Conservation (phyloP, 1,139 yeast species). For the Kodamaea ohmeri region DNA sequence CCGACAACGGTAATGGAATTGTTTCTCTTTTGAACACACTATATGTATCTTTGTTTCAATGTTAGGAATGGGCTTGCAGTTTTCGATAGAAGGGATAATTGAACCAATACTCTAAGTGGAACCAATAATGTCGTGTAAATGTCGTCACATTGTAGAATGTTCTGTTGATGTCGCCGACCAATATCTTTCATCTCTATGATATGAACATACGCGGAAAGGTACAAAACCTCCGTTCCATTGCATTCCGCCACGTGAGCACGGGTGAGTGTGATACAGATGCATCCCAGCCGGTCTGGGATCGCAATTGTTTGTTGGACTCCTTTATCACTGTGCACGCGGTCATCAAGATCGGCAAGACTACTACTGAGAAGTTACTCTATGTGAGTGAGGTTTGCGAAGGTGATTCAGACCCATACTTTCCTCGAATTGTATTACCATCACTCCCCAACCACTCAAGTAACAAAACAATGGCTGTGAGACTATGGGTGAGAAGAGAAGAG, state of each 20-base stretch:
- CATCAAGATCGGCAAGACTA: background rate
- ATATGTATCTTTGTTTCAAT: too few species aligned
- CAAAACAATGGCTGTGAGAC: constrained; percentile 10
- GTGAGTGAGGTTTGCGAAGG: constrained; percentile 33
- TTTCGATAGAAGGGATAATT: too few species aligned
- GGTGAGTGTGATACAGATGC: constrained; percentile 1
- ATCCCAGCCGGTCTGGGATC: constrained; percentile 6
- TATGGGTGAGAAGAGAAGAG: constrained; percentile 8
- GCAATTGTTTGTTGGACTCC: constrained; percentile 22
- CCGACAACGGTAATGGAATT: background rate
- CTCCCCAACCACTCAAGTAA: constrained; percentile 12
- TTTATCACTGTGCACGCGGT: constrained; percentile 29
- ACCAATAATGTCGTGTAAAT: too few species aligned
- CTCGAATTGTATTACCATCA: constrained; percentile 27
- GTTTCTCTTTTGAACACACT: background rate
- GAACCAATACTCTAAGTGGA: too few species aligned
- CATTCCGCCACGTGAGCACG: constrained; percentile 19
- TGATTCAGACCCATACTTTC: constrained; percentile 32
- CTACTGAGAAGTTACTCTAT: constrained; percentile 23
- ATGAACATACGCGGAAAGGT: constrained; percentile 11
- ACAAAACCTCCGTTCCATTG: constrained; percentile 16
- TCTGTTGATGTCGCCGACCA: background rate
- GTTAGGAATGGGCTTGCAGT: too few species aligned
- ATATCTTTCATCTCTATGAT: background rate
- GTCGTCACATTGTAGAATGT: background rate